A percentile compares a stretch with the other conserved stretches of the same genome.
These are phyloP conservation scores for Alternaria sp. DNA, from an alignment of 2,329 filamentous ascomycete genomes.

Conservation along the genomic window DNA sequence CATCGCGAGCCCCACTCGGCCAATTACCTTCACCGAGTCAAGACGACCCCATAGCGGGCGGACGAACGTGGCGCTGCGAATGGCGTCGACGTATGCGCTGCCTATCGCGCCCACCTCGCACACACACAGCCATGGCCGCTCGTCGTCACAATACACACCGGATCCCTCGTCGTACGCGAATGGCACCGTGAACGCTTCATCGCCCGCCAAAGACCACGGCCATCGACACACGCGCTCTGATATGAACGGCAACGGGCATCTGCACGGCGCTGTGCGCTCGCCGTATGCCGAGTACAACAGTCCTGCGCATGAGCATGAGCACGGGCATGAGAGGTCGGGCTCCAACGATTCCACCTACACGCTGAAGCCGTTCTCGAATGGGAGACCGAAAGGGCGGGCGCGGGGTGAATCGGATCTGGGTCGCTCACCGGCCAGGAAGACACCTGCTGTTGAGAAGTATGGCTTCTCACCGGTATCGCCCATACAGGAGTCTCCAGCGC, in stretches of 20 bases:
- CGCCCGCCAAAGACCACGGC: slow-evolving; percentile 31
- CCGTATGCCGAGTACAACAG: slow-evolving; percentile 36
- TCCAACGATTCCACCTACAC: slow-evolving; percentile 41
- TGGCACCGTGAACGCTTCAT: slow-evolving; percentile 22
- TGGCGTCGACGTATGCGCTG: slow-evolving; percentile 56
- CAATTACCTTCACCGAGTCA: slow-evolving; percentile 17
- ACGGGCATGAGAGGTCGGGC: slow-evolving; percentile 27
- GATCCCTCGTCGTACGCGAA: slow-evolving; percentile 33
- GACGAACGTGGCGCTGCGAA: slow-evolving; percentile 31
- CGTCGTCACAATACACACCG: slow-evolving; percentile 46
- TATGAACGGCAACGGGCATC: slow-evolving; percentile 45
- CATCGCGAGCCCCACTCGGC: slow-evolving; percentile 3
- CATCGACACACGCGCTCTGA: slow-evolving; percentile 43
- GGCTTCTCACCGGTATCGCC: slow-evolving; percentile 46
- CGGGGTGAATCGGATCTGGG: slow-evolving; percentile 56
- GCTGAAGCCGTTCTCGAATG: slow-evolving; percentile 38
- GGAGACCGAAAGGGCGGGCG: slow-evolving; percentile 44
- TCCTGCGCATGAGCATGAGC: slow-evolving; percentile 31
- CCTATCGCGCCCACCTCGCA: slow-evolving; percentile 45
- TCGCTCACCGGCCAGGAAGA: slow-evolving; percentile 39
- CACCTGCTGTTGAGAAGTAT: slow-evolving; percentile 25
- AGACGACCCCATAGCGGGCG: slow-evolving; percentile 22
- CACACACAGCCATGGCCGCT: slow-evolving; percentile 47
- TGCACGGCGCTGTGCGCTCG: slow-evolving; percentile 38
- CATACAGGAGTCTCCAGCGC: slow-evolving; percentile 39